phyloP scores from a whole-genome alignment of 73 alveolate genomes.

The Breviolum minutum region DNA sequence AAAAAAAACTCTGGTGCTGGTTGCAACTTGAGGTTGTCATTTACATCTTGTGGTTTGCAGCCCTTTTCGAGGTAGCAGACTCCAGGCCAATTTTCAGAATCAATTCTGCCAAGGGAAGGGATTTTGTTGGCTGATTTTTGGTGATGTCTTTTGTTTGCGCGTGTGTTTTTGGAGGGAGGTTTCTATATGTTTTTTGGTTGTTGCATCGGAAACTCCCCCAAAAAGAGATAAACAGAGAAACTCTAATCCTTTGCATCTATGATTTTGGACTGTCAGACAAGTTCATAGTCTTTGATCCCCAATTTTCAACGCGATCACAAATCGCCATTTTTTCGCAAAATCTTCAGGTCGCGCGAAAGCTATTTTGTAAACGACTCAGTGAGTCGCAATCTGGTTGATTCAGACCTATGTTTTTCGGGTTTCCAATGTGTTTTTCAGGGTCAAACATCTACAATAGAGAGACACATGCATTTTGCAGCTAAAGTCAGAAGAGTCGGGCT shows the following conservation, averaged over 20 bases:
- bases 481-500: too few relatives aligned
- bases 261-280: neutral
- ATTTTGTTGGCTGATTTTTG: neutral
- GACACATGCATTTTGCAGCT: too few relatives aligned
- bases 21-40: neutral
- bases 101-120: neutral
- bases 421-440: too few relatives aligned
- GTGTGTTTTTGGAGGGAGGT: neutral
- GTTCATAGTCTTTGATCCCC: neutral
- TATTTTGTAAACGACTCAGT: neutral
- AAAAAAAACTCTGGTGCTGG: neutral
- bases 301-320: neutral
- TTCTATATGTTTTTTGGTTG: neutral
- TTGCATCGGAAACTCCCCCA: neutral
- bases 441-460: too few relatives aligned
- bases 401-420: too few relatives aligned
- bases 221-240: neutral
- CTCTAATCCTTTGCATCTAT: neutral
- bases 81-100: neutral
- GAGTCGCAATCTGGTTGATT: too few relatives aligned
- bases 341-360: neutral
- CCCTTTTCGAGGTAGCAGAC: slow-evolving; percentile 30
- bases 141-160: neutral
- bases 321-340: neutral
- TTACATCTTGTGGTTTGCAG: slow-evolving; percentile 11